Conservation (phyloP, 768 basidiomycete species). For the Leccinum subgranulosum region DNA sequence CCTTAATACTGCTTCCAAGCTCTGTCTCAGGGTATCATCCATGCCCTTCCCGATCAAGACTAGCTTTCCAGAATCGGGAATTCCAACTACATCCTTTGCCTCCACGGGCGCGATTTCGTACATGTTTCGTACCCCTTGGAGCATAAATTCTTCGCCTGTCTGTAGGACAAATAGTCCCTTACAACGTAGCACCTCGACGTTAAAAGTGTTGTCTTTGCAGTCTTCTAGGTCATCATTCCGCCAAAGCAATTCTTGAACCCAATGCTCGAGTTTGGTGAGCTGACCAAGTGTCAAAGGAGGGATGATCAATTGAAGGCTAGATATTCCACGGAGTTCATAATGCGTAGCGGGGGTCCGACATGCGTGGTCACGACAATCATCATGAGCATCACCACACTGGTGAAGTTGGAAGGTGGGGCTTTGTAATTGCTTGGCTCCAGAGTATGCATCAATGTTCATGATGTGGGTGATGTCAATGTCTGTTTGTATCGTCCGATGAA, state of each 20-base stretch:
- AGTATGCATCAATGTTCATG: slow-evolving; percentile 80
- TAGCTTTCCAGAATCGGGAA: slow-evolving; percentile 70
- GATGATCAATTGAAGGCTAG: slow-evolving; percentile 69
- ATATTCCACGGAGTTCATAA: slow-evolving; percentile 78
- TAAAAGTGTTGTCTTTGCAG: slow-evolving; percentile 4
- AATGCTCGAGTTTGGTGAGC: slow-evolving; percentile 61
- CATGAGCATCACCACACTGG: slow-evolving; percentile 31
- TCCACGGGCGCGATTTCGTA: slow-evolving; percentile 69
- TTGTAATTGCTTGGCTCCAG: slow-evolving; percentile 39
- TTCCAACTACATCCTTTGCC: slow-evolving; percentile 39
- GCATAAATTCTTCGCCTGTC: slow-evolving; percentile 59
- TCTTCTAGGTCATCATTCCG: slow-evolving; percentile 49
- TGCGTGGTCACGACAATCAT: slow-evolving; percentile 30
- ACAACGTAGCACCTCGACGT: slow-evolving; percentile 72
- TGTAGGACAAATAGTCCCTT: slow-evolving; percentile 74
- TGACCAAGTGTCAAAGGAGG: slow-evolving; percentile 52
- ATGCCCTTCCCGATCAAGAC: slow-evolving; percentile 87
- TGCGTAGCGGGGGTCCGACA: slow-evolving; percentile 42
- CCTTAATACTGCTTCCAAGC: slow-evolving; percentile 38
- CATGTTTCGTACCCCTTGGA: slow-evolving; percentile 90
- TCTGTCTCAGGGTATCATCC: slow-evolving; percentile 49
- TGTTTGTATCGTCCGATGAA: slow-evolving; percentile 69
- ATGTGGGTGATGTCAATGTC: slow-evolving; percentile 73
- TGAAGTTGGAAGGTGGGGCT: slow-evolving; percentile 25
- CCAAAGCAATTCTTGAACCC: slow-evolving; percentile 85